Evolutionary conservation across 2,329 filamentous ascomycete species (phyloP).

Genomic region (Botrytis porri): DNA sequence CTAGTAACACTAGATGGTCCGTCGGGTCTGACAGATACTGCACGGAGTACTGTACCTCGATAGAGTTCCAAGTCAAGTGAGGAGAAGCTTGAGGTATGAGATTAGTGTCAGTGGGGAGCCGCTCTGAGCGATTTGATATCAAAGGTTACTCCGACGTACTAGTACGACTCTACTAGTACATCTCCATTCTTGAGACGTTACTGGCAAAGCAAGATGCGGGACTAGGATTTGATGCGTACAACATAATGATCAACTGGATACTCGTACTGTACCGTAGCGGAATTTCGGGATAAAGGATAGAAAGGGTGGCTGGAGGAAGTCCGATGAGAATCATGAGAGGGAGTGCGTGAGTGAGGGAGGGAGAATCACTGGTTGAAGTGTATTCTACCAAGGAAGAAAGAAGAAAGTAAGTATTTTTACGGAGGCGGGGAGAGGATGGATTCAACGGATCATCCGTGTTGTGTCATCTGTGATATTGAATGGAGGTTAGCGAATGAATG

Average conservation of each 20-base stretch:
- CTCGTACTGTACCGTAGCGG: not conserved
- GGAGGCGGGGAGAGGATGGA: not conserved
- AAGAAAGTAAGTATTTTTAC: not conserved
- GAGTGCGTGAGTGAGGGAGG: not conserved
- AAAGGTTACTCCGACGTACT: not conserved
- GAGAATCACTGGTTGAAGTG: not conserved
- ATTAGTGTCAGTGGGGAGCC: not conserved
- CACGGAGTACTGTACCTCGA: not conserved
- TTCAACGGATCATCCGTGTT: not conserved
- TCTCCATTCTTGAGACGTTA: not conserved
- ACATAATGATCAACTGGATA: not conserved
- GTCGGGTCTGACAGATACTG: not conserved
- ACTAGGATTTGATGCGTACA: not conserved
- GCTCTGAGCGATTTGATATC: not conserved
- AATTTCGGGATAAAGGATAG: conserved; percentile 3
- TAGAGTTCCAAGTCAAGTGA: not conserved
- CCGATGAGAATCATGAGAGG: not conserved
- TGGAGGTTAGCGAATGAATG: not conserved
- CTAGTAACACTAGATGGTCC: not conserved
- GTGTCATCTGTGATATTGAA: not conserved
- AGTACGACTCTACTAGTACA: not conserved
- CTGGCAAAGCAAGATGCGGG: not conserved
- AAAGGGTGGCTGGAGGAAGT: not conserved
- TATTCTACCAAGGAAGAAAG: not conserved
- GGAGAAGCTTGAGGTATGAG: not conserved